Base-by-base conservation (phyloP, 345 rosid species). In the Linum usitatissimum region DNA sequence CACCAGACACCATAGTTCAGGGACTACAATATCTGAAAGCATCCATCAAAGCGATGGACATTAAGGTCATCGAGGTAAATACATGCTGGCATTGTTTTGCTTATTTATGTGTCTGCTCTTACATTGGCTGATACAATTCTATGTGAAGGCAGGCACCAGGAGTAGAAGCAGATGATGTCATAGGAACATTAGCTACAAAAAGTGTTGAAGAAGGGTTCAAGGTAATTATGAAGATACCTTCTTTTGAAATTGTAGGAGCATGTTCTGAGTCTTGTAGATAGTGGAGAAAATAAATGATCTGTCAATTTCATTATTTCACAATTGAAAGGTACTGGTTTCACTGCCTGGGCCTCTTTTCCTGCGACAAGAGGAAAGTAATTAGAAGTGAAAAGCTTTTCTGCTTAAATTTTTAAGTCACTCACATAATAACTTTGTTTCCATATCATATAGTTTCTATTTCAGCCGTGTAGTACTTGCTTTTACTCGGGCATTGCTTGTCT, bases 111-210 rank as follows among this genome's bases (percentile, higher is more conserved):
- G 42, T 19, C 63, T 34, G 18, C 64, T 58, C 18, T 9, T 72
- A 15, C 61, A 64, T 53, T n/a, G 57, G 73, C 60, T 73, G 61
- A 73, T 66, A 59, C 68, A 53, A 67, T 69, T 68, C 64, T 67
- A 63, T 57, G 53, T 23, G 42, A 78, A 69, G 76, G 64, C 79
- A 92, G 96, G 91, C 90, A 67, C 90, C 94, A 51, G 97, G 99
- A 62, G 99, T 93, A 66, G 99, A 93, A 84, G 99, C 99, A 57
- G 97, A 90, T 71, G 99, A 93, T 68, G 99, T 93, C 64, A 87
- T 93, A 68, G 99, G 99, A 64, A 90, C 99, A 20, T 71, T 93
- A 82, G 97, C 96, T 63, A 61, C 69, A 40, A 88, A 87, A 78
- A 90, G 94, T 82, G 83, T 90, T 61, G 84, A 77, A 63, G 82